Conservation (phyloP, 192 early-diverging fungal species). For the Coemansia sp. region DNA sequence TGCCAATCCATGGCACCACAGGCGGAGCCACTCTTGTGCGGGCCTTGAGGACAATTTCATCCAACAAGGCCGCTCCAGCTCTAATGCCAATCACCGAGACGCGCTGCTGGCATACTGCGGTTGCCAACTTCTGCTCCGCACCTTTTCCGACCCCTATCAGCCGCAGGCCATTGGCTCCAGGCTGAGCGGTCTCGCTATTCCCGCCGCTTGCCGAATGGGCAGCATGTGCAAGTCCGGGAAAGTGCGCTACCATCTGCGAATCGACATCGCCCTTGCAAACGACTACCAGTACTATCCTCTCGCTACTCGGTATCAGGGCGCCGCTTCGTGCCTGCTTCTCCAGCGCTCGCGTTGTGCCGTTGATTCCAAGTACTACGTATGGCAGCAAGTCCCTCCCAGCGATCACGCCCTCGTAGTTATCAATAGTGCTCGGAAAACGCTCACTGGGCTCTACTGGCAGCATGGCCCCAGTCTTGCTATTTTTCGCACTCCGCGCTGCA, state of each 20-base stretch:
- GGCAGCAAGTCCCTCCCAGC: constrained; percentile 15
- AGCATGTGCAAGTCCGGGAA: constrained; percentile 41
- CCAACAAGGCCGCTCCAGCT: constrained; percentile 24
- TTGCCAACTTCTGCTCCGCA: constrained; percentile 28
- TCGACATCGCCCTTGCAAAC: constrained; percentile 47
- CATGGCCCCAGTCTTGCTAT: not conserved
- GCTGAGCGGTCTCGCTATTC: not conserved
- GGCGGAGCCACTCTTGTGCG: constrained; percentile 10
- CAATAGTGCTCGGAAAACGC: not conserved
- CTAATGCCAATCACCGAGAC: constrained; percentile 46
- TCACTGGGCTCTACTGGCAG: not conserved
- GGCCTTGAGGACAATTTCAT: constrained; percentile 31
- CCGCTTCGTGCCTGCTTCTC: constrained; percentile 30
- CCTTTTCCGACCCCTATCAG: constrained; percentile 36
- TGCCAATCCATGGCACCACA: constrained; percentile 41
- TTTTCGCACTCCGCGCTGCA: constrained; percentile 6
- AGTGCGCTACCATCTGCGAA: constrained; percentile 39
- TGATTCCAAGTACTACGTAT: constrained; percentile 41
- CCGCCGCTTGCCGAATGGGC: constrained; percentile 8
- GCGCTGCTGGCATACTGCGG: constrained; percentile 26
- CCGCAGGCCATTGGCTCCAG: constrained; percentile 12
- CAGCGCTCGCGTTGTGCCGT: constrained; percentile 39
- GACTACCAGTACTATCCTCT: constrained; percentile 34
- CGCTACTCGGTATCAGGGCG: not conserved
- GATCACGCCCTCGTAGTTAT: not conserved